Evolutionary conservation across 768 basidiomycete species (phyloP), one percentile per base, ranked within the genome.

Genomic region (Leucosporidium creatinivorum): DNA sequence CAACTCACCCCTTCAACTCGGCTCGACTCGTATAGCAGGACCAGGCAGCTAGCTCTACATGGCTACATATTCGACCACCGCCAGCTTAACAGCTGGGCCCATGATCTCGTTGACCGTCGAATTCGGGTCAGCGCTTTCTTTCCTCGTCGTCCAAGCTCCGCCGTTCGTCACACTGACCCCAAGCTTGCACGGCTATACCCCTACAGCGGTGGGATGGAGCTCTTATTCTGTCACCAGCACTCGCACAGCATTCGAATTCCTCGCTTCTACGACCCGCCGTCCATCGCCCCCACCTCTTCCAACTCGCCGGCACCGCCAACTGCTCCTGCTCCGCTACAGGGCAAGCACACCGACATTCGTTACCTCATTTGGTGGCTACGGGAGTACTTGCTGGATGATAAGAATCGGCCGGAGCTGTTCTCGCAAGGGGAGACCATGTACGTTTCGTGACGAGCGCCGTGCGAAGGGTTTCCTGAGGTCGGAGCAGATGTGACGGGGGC

Each of bases 331-430:
- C 48, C 51, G n/a, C 21, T 33, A 31, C 55, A 70, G 21, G 78
- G 76, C 36, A 68, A 72, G 52, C 81, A 83, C 9, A 80, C 83
- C 12, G 86, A 91, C 75, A 79, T 98, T 69, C 79, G 84, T 4
- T 90, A 86, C 76, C 82, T 99, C 54, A 87, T 98, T 28, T 82
- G 84, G 66, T 85, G 89, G 79, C 82, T 99, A 69, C 83, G 86
- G 62, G 83, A 87, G 66, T 84, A 87, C 73, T 77, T 93, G 66
- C 81, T 99, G 10, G 62, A 68, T 30, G 75, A 76, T 73, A 87
- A 84, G 73, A 92, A 93, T 75, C 81, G 96, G 23, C 84, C 84
- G 28, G 93, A 96, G 76, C 80, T 99, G 68, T 99, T 99, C 77
- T 82, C 89, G 62, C 93, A 97, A 63, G 85, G 86, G 15, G 85